Evolutionary conservation across 2,329 filamentous ascomycete species (phyloP), one percentile per base, ranked within the genome.

Genomic region (Emericellopsis atlantica): DNA sequence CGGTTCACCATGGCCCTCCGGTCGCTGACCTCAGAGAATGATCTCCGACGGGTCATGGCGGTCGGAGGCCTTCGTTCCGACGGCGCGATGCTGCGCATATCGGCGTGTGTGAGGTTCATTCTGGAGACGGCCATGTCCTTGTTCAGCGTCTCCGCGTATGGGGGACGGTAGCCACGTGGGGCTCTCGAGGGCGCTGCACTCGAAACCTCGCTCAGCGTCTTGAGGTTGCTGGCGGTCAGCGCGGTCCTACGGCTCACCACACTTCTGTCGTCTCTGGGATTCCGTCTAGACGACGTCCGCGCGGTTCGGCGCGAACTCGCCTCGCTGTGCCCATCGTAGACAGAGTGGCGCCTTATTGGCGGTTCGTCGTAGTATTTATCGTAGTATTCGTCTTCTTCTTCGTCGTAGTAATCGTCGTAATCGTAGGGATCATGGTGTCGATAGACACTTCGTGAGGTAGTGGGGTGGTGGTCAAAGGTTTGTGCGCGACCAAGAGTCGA

Each of bases 401-500:
- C 40, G 8, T 29, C 26, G 51, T 53, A 53, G 49, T 54, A 54
- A 15, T 55, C 49, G 37, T 54, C 52, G 43, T 58, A 54, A 38
- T 59, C 54, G 44, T 57, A 48, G 43, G 54, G 45, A 43, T 48
- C 47, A n/a, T 42, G 39, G 34, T 24, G n/a, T 32, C 35, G 22
- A 32, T 35, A 35, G 32, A 35, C n/a, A 35, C 32, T 35, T 3
- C 32, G 41, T 31, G 44, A 48, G 31, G 38, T 44, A 40, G 46
- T 39, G 41, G 41, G 51, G 36, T 42, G 47, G 10, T 50, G 56
- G 43, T 73, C 65, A 46, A 67, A 72, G 4, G 70, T 81, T 47
- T 80, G 73, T 41, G 81, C 70, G 53, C 81, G 79, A 52, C 79
- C 74, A 36, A 69, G 50, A n/a, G 58, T 22, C 16, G 41, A 55